Conservation (phyloP, 148 eudicot species). For the Rhododendron ferrugineum region DNA sequence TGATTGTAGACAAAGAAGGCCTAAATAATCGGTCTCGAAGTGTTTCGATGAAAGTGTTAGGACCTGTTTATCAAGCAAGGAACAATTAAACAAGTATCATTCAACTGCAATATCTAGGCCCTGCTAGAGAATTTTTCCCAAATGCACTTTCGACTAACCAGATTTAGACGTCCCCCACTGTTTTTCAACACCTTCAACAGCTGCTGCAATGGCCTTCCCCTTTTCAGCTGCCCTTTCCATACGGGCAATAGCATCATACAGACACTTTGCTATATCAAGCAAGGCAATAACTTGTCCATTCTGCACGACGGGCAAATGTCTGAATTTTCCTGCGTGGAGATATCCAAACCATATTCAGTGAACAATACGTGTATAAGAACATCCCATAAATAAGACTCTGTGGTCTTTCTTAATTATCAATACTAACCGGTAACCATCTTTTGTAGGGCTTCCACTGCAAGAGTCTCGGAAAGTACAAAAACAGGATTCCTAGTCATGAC, state of each 20-base stretch:
- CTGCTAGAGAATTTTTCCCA: not conserved
- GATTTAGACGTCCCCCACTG: slow-evolving; percentile 76
- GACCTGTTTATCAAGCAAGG: slow-evolving; percentile 39
- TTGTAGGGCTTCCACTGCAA: slow-evolving; percentile 95
- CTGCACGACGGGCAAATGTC: slow-evolving; percentile 93
- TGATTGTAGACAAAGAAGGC: slow-evolving; percentile 83
- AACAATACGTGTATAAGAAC: not conserved
- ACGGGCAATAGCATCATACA: slow-evolving; percentile 95
- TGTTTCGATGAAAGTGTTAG: slow-evolving; percentile 77
- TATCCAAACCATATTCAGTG: not conserved
- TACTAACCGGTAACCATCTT: slow-evolving; percentile 87
- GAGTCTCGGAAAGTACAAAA: slow-evolving; percentile 87
- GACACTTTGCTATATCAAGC: slow-evolving; percentile 94
- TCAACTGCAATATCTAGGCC: not conserved
- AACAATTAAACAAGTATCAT: not conserved
- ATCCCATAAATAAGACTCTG: not conserved
- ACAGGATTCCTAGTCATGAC: slow-evolving; percentile 96
- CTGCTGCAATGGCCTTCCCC: slow-evolving; percentile 90
- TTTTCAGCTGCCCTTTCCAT: slow-evolving; percentile 98
- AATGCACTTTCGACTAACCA: slow-evolving; percentile 43
- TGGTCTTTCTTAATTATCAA: slow-evolving; percentile 2
- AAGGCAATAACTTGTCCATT: slow-evolving; percentile 91
- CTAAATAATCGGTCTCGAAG: slow-evolving; percentile 75
- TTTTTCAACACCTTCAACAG: slow-evolving; percentile 98
- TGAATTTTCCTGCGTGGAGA: slow-evolving; percentile 72